These are phyloP conservation scores for Mycena citricolor DNA, from an alignment of 1,284 basidiomycete genomes.

Conservation along the genomic window DNA sequence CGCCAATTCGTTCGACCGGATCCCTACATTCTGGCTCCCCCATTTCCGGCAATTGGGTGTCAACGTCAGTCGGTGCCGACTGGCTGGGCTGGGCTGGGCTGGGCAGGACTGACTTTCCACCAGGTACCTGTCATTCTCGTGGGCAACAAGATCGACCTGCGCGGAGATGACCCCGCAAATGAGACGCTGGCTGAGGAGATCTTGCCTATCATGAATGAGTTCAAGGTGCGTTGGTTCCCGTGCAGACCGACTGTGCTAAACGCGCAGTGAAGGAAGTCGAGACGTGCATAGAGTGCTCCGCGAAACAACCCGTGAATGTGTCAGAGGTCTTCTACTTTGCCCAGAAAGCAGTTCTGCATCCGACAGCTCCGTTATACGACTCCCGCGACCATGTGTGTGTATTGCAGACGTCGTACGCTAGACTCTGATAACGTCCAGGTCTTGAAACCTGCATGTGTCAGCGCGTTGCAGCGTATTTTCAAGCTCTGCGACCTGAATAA, in stretches of 20 bases:
- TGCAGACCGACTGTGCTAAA: constrained; percentile 12
- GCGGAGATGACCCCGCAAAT: constrained; percentile 91
- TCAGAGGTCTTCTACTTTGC: constrained; percentile 99
- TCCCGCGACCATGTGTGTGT: constrained; percentile 84
- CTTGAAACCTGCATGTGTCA: constrained; percentile 91
- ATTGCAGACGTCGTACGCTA: constrained; percentile 13
- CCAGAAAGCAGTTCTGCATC: constrained; percentile 96
- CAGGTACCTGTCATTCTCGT: constrained; percentile 96
- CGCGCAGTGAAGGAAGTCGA: constrained; percentile 79
- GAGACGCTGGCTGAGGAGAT: constrained; percentile 94
- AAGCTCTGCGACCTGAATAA: constrained; percentile 95
- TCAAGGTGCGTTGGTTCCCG: constrained; percentile 65
- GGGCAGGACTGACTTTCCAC: constrained; percentile 21
- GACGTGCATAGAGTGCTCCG: constrained; percentile 97
- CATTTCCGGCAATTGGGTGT: constrained; percentile 94
- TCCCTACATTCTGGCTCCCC: constrained; percentile 99
- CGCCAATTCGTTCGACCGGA: constrained; percentile 93
- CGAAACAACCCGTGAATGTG: constrained; percentile 86
- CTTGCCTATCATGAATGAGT: constrained; percentile 93
- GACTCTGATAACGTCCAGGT: constrained; percentile 46
- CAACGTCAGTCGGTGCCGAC: constrained; percentile 74
- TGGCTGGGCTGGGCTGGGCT: constrained; percentile 10
- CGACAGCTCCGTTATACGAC: constrained; percentile 96
- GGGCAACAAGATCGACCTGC: constrained; percentile 97
- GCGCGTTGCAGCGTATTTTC: constrained; percentile 92